Evolutionary conservation across 192 early-diverging fungal species (phyloP).

Genomic region (Mortierella hygrophila): DNA sequence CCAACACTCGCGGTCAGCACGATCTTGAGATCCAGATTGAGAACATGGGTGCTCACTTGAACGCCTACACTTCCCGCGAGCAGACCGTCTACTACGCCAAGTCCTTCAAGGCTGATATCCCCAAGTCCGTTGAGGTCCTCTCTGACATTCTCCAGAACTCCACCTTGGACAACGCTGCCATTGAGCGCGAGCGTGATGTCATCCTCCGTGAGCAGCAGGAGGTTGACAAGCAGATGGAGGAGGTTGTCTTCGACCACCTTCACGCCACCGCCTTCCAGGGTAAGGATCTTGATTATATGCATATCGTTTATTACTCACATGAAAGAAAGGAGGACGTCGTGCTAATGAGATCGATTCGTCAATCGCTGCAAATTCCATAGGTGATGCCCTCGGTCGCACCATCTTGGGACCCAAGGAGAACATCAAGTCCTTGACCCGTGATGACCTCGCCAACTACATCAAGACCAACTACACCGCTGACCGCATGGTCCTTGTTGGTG

Average conservation of each 20-base stretch:
- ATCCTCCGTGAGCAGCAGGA: conserved; percentile 96
- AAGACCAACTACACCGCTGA: conserved; percentile 96
- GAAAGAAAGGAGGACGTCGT: neutral
- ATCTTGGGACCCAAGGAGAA: conserved; percentile 96
- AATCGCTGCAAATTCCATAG: neutral
- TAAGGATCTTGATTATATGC: conserved; percentile 6
- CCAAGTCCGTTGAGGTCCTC: conserved; percentile 92
- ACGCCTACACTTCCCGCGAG: conserved; percentile 99
- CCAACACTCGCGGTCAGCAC: conserved; percentile 85
- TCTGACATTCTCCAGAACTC: conserved; percentile 96
- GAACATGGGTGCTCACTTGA: conserved; percentile 98
- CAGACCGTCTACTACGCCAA: conserved; percentile 99
- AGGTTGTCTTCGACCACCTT: conserved; percentile 99
- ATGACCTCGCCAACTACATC: conserved; percentile 92
- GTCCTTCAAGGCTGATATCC: conserved; percentile 88
- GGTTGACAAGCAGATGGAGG: conserved; percentile 94
- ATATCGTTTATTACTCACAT: neutral
- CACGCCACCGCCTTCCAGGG: conserved; percentile 95
- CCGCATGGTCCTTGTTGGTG: conserved; percentile 95
- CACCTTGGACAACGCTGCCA: conserved; percentile 83
- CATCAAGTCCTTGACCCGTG: conserved; percentile 89
- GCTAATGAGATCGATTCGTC: neutral
- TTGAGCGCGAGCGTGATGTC: conserved; percentile 97
- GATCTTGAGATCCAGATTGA: conserved; percentile 96
- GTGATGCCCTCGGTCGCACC: conserved; percentile 88